Evolutionary conservation across 2,329 filamentous ascomycete genomes (phyloP), one percentile per base, ranked within the genome.

Genomic region (Corinectria fuckeliana): DNA sequence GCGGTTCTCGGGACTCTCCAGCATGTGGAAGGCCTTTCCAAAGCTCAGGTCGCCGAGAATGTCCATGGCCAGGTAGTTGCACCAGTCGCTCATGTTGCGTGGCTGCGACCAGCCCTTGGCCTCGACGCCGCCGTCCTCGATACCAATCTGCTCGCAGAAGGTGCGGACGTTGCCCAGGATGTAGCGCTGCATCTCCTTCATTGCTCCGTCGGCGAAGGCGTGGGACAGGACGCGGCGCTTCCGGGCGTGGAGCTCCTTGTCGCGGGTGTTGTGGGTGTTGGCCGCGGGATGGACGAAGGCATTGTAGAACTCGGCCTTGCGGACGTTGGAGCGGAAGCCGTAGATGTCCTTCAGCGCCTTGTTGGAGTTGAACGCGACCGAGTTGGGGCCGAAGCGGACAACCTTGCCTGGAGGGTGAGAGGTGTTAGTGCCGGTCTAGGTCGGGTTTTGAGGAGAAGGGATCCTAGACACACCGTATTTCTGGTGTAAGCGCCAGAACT

Each of bases 381-480:
- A 86, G 74, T 92, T 92, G 42, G 92, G 92, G 0, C 90, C 90
- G 65, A 90, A 91, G 25, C 92, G 90, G n/a, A 94, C 89, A 50
- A 87, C 74, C n/a, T 81, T 78, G 67, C 86, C 85, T 87, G 18
- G 4, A n/a, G 5, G 9, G 32, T 3, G n/a, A 18, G 1, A 16
- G 9, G 2, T 45, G 47, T 61, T 39, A 65, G 53, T 50, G 26
- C 13, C 18, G 25, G 13, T 16, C 4, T 26, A 2, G 10, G 5
- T 10, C 9, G n/a, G n/a, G 38, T 14, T 16, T 25, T 11, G 13
- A n/a, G 7, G 4, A 4, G 10, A 21, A 10, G n/a, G n/a, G 18
- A 5, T 13, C n/a, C 14, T 56, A 11, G 67, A 68, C 74, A 61
- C 75, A 80, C 90, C 91, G 69, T 96, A 93, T 71, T 83, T 82